Conservation (phyloP, 2,329 filamentous ascomycete species). For the Fusarium sacchari region DNA sequence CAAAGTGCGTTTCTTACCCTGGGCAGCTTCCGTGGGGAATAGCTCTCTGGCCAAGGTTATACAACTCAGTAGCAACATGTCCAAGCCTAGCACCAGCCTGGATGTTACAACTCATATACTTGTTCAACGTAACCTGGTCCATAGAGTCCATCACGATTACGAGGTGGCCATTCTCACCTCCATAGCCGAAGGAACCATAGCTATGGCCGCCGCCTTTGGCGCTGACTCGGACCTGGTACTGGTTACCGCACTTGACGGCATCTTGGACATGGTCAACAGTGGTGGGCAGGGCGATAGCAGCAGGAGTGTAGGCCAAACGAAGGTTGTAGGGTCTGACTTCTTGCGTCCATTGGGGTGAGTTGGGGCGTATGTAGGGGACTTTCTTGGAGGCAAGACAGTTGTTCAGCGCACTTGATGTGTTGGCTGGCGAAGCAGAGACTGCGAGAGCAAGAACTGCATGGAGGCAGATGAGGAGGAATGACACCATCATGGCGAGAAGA, state of each 20-base stretch:
- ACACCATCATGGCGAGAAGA: neutral
- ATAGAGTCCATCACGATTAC: slow-evolving; percentile 54
- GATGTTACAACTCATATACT: slow-evolving; percentile 30
- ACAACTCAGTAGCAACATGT: slow-evolving; percentile 55
- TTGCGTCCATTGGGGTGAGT: slow-evolving; percentile 45
- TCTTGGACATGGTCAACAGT: slow-evolving; percentile 54
- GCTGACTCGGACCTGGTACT: slow-evolving; percentile 57
- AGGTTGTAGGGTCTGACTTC: slow-evolving; percentile 50
- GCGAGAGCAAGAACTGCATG: neutral
- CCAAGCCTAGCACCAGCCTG: slow-evolving; percentile 62
- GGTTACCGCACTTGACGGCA: slow-evolving; percentile 57
- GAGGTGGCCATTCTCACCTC: slow-evolving; percentile 54
- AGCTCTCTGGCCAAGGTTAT: slow-evolving; percentile 51
- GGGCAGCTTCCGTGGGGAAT: slow-evolving; percentile 64
- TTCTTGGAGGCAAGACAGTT: slow-evolving; percentile 40
- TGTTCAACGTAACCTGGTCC: slow-evolving; percentile 45
- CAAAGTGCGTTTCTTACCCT: slow-evolving; percentile 47
- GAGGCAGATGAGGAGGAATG: slow-evolving; percentile 10
- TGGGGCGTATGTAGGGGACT: slow-evolving; percentile 33
- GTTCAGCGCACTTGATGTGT: slow-evolving; percentile 18
- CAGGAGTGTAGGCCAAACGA: slow-evolving; percentile 46
- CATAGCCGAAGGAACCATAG: slow-evolving; percentile 61
- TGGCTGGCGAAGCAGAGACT: neutral
- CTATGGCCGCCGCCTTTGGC: slow-evolving; percentile 63
- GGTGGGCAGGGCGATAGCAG: slow-evolving; percentile 46